phyloP scores from a whole-genome alignment of 2,329 filamentous ascomycete genomes.

The Ceratocystis lukuohia region DNA sequence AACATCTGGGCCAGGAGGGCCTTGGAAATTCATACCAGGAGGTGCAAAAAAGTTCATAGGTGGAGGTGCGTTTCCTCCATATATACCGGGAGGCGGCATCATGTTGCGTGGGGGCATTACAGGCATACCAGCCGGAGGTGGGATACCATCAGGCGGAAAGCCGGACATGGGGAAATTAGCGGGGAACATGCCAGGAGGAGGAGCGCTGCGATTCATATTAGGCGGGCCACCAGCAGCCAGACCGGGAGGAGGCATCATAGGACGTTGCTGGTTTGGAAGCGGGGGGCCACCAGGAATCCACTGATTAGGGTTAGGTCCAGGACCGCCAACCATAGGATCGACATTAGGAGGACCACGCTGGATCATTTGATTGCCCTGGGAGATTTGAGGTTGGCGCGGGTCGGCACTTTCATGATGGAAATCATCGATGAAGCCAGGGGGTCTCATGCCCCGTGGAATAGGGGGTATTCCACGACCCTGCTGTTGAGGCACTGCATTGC shows the following conservation, averaged over 20 bases:
- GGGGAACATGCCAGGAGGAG: slow-evolving; percentile 46
- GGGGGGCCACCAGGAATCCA: slow-evolving; percentile 37
- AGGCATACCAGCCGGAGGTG: slow-evolving; percentile 35
- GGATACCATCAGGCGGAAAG: slow-evolving; percentile 20
- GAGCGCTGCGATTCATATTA: slow-evolving; percentile 31
- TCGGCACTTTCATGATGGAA: slow-evolving; percentile 39
- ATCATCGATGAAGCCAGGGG: slow-evolving; percentile 42
- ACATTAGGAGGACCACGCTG: slow-evolving; percentile 50
- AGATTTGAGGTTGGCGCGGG: slow-evolving; percentile 30
- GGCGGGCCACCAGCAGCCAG: slow-evolving; percentile 27
- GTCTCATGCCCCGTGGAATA: slow-evolving; percentile 31
- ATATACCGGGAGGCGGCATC: slow-evolving; percentile 46
- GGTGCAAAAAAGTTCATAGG: slow-evolving; percentile 38
- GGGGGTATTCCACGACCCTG: slow-evolving; percentile 14
- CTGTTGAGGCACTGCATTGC: slow-evolving; percentile 19
- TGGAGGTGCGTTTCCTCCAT: slow-evolving; percentile 34
- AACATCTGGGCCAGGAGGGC: slow-evolving; percentile 35
- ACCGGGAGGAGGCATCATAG: slow-evolving; percentile 49
- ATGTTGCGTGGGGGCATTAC: slow-evolving; percentile 41
- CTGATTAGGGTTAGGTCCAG: slow-evolving; percentile 30
- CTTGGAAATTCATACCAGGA: slow-evolving; percentile 37
- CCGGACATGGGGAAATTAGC: slow-evolving; percentile 44
- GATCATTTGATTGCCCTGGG: slow-evolving; percentile 52
- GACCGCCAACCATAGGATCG: slow-evolving; percentile 36
- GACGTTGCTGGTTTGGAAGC: slow-evolving; percentile 25